Percentiles rank a stretch among this genome's conserved stretches.
Conservation (phyloP, 129 eudicot species). For the Arctium minus region DNA sequence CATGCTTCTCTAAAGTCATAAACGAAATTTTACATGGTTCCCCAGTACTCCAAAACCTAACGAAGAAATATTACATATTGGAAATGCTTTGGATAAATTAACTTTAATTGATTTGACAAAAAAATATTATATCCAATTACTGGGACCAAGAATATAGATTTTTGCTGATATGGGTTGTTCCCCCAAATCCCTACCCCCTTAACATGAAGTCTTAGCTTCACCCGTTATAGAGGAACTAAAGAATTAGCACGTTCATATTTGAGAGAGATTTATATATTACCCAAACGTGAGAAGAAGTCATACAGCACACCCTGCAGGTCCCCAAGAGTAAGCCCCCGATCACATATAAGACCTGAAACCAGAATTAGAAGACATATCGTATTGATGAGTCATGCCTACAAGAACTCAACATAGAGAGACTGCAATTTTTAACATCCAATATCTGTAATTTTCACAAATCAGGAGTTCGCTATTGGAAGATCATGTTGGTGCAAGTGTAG, state of each 20-base stretch:
- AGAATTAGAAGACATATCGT: not conserved
- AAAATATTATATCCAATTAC: not conserved
- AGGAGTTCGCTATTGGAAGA: not conserved
- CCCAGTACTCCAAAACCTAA: not conserved
- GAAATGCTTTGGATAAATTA: not conserved
- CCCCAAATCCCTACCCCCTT: not conserved
- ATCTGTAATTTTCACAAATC: not conserved
- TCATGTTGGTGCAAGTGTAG: not conserved
- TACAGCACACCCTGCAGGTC: slow-evolving; percentile 87
- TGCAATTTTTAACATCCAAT: not conserved
- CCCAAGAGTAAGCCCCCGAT: slow-evolving; percentile 86
- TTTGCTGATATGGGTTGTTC: not conserved
- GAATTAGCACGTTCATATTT: not conserved
- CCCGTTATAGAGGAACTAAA: not conserved
- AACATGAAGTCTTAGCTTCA: not conserved
- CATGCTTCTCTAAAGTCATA: not conserved
- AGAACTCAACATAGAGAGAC: not conserved
- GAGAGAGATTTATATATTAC: slow-evolving; percentile 24
- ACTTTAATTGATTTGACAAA: not conserved
- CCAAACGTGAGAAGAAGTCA: slow-evolving; percentile 88
- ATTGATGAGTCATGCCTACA: not conserved
- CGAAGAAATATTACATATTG: not conserved
- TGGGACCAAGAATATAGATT: not conserved
- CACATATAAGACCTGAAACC: slow-evolving; percentile 82
- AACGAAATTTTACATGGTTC: not conserved